Evolutionary conservation across 2,329 filamentous ascomycete species (phyloP), one percentile per base, ranked within the genome.

Genomic region (Alternaria brassicicola): DNA sequence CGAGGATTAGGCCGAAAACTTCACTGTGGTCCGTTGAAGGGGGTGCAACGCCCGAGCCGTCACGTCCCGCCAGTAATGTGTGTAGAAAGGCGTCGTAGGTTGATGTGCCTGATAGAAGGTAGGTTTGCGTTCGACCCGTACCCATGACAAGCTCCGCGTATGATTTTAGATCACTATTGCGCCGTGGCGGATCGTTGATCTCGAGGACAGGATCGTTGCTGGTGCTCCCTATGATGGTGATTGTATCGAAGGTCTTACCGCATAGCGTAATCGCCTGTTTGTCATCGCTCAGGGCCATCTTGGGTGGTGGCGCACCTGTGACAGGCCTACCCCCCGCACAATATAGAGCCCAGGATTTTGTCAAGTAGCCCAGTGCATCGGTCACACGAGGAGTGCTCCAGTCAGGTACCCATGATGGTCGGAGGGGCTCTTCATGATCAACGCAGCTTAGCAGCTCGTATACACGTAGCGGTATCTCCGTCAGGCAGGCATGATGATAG

Each of bases 341-440:
- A 43, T 69, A 72, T 7, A 70, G 23, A 21, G 61, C 50, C 60
- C 59, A 61, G 7, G 65, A 57, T 39, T 60, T 70, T 1, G 67
- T 71, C 19, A 57, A 66, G 31, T 64, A 69, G 15, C 62, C 69
- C 4, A 72, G 28, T 3, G 64, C 51, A 19, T 66, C 59, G 9
- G 69, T 73, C 4, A 63, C 57, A 10, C 68, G 68, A 10, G 59
- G 52, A 2, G 43, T 43, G 28, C 57, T 65, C 69, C 70, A 71
- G 21, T 70, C 68, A 1, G 69, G 70, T 10, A 67, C 42, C 67
- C 70, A 72, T 1, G 70, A 71, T 13, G 65, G 65, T 13, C 25
- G 28, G 1, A 65, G 33, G 17, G 66, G 67, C 6, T 31, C n/a
- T 1, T 66, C 66, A 31, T 68, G 63, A 43, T 72, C 69, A 12